Evolutionary conservation across 441 rosid genomes (phyloP).

Genomic region (Syzygium malaccense): DNA sequence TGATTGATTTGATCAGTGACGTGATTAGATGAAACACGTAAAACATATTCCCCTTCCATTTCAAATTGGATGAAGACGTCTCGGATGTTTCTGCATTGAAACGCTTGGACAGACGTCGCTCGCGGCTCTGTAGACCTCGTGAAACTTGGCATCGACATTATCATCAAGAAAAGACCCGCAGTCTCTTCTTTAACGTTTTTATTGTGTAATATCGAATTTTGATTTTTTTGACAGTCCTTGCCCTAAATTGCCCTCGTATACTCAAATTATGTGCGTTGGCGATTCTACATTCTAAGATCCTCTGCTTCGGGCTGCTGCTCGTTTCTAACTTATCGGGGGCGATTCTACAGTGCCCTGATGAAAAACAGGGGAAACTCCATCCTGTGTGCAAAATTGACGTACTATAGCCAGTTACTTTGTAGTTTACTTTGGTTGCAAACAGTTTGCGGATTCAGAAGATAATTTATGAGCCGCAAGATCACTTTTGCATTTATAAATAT

Average conservation of each 20-base stretch:
- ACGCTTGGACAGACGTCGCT: no score
- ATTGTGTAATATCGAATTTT: no score
- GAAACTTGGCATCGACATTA: no score
- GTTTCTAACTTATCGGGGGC: neutral
- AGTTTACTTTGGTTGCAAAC: neutral
- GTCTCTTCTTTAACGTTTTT: no score
- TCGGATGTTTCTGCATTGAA: neutral
- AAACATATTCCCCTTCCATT: no score
- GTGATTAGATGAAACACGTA: no score
- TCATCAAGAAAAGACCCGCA: no score
- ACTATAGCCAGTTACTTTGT: neutral
- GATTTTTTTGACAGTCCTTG: no score
- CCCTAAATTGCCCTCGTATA: no score
- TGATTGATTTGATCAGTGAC: neutral
- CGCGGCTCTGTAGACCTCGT: no score
- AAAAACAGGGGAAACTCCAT: neutral
- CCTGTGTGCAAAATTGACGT: neutral
- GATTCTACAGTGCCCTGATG: neutral
- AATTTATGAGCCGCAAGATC: neutral
- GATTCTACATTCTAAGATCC: neutral
- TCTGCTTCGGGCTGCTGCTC: neutral
- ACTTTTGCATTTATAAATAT: neutral
- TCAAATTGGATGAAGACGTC: no score
- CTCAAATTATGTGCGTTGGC: no score
- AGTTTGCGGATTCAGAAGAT: neutral